Evolutionary conservation across 2,329 filamentous ascomycete genomes (phyloP).

Genomic region (Colletotrichum gloeosporioides): DNA sequence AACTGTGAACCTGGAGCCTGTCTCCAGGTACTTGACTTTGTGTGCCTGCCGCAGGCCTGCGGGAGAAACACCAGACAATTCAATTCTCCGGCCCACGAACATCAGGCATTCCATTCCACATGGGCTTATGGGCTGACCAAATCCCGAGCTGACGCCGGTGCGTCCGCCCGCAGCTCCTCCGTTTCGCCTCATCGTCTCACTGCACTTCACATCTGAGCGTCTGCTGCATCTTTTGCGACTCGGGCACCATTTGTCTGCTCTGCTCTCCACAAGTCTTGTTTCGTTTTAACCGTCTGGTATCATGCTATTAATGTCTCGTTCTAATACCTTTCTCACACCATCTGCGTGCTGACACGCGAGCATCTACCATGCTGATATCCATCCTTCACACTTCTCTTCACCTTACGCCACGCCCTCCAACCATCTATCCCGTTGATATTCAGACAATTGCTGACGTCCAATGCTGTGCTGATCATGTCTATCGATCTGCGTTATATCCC

Average conservation of each 20-base stretch:
- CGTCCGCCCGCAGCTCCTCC: neutral
- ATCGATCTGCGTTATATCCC: neutral
- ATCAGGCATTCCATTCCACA: neutral
- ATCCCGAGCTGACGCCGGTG: neutral
- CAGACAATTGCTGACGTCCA: neutral
- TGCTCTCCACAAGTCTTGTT: slow-evolving; percentile 3
- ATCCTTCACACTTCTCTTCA: neutral
- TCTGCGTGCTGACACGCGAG: neutral
- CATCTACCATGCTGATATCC: neutral
- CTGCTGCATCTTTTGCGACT: neutral
- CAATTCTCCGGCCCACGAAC: neutral
- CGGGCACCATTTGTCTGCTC: neutral
- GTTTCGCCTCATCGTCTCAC: slow-evolving; percentile 17
- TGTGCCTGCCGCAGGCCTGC: neutral
- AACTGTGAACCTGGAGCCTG: neutral
- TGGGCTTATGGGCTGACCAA: neutral
- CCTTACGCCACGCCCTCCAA: neutral
- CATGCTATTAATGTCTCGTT: slow-evolving; percentile 19
- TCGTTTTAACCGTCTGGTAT: slow-evolving; percentile 20
- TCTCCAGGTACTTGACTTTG: neutral
- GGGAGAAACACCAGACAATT: neutral
- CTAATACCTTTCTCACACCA: neutral
- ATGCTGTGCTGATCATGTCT: neutral
- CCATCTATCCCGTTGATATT: neutral
- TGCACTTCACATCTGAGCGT: slow-evolving; percentile 6